These are phyloP conservation scores for Scortechinia acanthostroma DNA, from an alignment of 2,329 filamentous ascomycete species.

Conservation along the genomic window DNA sequence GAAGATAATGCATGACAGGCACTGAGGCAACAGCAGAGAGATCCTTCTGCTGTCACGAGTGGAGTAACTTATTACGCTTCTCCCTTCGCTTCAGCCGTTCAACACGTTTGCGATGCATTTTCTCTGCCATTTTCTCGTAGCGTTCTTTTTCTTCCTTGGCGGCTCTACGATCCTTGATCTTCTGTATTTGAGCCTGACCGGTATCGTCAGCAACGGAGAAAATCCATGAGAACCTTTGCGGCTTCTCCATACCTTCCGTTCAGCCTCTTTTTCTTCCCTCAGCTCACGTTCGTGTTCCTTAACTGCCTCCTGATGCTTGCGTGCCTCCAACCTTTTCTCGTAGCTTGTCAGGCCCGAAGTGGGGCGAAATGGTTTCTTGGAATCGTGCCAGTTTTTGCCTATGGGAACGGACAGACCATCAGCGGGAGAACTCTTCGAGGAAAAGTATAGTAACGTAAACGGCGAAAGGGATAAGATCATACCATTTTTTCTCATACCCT, in stretches of 20 bases:
- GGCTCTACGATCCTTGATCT: background rate
- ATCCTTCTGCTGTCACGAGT: slow-evolving; percentile 19
- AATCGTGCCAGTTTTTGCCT: slow-evolving; percentile 1
- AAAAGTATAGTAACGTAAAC: background rate
- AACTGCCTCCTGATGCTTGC: background rate
- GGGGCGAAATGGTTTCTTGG: background rate
- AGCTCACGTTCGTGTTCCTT: background rate
- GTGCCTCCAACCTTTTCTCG: background rate
- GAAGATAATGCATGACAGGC: background rate
- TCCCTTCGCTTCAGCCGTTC: background rate
- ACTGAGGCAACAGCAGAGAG: background rate
- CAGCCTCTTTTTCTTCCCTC: slow-evolving; percentile 1
- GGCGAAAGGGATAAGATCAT: background rate
- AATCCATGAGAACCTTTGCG: no score
- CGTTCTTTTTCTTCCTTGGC: slow-evolving; percentile 1
- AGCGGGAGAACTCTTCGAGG: no score
- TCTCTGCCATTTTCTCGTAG: slow-evolving; percentile 1
- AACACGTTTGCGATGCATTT: slow-evolving; percentile 1
- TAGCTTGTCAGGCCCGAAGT: background rate
- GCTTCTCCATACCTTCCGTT: background rate
- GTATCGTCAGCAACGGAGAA: no score
- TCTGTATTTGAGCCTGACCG: background rate
- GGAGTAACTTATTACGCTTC: slow-evolving; percentile 25
- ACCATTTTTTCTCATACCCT: slow-evolving; percentile 1
- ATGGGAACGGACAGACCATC: background rate